Evolutionary conservation across 2,329 filamentous ascomycete genomes (phyloP).

Genomic region (Ramularia endophylla): DNA sequence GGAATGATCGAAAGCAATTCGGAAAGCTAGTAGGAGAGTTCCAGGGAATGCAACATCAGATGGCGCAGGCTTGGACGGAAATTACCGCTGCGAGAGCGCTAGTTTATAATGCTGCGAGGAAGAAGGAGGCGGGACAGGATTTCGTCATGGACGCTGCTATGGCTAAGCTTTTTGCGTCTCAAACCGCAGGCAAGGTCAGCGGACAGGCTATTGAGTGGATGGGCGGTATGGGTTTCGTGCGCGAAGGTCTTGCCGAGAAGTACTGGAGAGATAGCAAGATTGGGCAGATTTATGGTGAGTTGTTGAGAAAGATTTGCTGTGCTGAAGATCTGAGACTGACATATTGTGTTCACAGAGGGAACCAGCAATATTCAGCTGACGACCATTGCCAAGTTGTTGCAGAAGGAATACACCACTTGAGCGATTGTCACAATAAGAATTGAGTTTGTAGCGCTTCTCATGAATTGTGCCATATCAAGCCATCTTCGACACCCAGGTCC

Average conservation of each 20-base stretch:
- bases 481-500: no score
- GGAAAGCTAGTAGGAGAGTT: slow-evolving; percentile 90
- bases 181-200: slow-evolving; percentile 82
- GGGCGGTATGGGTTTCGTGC: slow-evolving; percentile 98
- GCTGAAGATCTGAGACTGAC: no score
- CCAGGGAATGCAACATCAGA: slow-evolving; percentile 99
- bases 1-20: slow-evolving; percentile 98
- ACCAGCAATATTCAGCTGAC: slow-evolving; percentile 69
- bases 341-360: no score
- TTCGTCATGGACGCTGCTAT: slow-evolving; percentile 96
- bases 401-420: slow-evolving; percentile 63
- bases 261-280: slow-evolving; percentile 98
- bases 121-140: slow-evolving; percentile 95
- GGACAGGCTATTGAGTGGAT: slow-evolving; percentile 95
- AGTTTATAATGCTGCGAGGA: slow-evolving; percentile 92
- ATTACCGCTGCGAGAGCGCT: slow-evolving; percentile 86
- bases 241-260: slow-evolving; percentile 96
- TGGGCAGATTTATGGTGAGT: slow-evolving; percentile 70
- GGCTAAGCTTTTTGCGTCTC: slow-evolving; percentile 92
- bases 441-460: no score
- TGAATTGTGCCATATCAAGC: no score
- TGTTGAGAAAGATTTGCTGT: no score
- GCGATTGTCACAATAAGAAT: no score
- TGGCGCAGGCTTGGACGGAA: slow-evolving; percentile 92
- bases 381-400: slow-evolving; percentile 65